Percentiles rank a stretch among this genome's conserved stretches.
phyloP scores from a whole-genome alignment of 2,329 filamentous ascomycete genomes.

The Talaromyces sp. region DNA sequence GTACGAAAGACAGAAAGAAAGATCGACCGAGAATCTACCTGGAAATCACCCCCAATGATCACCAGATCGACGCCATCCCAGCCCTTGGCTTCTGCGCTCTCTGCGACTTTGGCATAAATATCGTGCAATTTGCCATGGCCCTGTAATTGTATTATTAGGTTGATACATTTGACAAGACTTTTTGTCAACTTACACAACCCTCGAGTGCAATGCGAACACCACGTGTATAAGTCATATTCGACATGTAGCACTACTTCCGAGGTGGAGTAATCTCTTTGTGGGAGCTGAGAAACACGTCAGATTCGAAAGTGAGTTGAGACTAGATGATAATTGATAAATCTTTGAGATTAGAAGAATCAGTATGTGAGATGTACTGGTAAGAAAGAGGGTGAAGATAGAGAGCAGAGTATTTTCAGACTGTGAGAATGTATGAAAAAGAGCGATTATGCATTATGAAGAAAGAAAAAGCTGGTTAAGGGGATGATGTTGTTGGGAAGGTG shows the following conservation, averaged over 20 bases:
- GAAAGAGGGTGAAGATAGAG: background rate
- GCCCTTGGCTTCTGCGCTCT: slow-evolving; percentile 63
- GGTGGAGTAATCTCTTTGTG: background rate
- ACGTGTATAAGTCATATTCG: background rate
- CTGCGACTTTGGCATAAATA: slow-evolving; percentile 76
- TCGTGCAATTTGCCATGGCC: slow-evolving; percentile 88
- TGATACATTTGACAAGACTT: background rate
- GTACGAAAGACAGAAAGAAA: background rate
- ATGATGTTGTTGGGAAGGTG: background rate
- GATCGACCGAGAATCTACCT: slow-evolving; percentile 51
- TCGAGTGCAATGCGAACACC: slow-evolving; percentile 72
- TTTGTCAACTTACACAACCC: slow-evolving; percentile 65
- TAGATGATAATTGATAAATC: background rate
- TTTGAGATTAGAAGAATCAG: background rate
- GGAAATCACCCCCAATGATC: slow-evolving; percentile 95
- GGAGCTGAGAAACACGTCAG: background rate
- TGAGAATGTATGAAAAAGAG: background rate
- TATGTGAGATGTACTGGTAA: background rate
- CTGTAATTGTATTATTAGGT: slow-evolving; percentile 43
- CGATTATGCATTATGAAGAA: background rate
- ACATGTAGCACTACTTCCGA: background rate
- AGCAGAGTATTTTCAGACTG: background rate
- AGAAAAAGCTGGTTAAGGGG: background rate
- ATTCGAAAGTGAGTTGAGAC: background rate
- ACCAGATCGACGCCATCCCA: slow-evolving; percentile 84